These are phyloP conservation scores for Zostera marina DNA, from an alignment of 116 monocot genomes.

Conservation along the genomic window DNA sequence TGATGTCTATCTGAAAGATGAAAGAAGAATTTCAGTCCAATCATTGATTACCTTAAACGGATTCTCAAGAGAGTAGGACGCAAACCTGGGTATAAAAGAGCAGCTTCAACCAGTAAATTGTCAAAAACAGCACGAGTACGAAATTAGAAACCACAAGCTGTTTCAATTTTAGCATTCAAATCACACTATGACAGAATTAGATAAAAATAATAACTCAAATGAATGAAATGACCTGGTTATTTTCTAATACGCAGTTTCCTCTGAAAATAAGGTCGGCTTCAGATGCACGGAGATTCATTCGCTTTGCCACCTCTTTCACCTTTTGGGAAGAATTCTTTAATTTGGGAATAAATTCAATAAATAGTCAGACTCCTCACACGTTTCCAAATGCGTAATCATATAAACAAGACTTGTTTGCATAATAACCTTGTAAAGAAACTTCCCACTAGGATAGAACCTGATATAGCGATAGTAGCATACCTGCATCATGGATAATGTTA, in stretches of 20 bases:
- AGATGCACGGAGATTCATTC: conserved; percentile 63
- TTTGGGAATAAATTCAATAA: neutral
- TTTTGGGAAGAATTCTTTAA: conserved; percentile 68
- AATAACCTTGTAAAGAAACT: conserved; percentile 80
- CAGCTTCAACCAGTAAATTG: conserved; percentile 38
- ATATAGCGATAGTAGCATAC: conserved; percentile 87
- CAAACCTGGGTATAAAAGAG: conserved; percentile 50
- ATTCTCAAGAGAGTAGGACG: conserved; percentile 60
- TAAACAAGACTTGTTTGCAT: neutral
- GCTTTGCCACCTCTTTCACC: conserved; percentile 67
- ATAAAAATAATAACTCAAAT: neutral
- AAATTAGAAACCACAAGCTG: neutral
- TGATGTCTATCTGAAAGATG: neutral
- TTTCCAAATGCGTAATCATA: neutral
- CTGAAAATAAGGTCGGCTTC: conserved; percentile 53
- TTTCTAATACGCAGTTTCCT: conserved; percentile 43
- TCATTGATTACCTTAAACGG: conserved; percentile 37
- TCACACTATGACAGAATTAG: too few species aligned
- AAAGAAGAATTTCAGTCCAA: too few species aligned
- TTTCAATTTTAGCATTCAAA: too few species aligned
- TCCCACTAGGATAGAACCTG: conserved; percentile 72
- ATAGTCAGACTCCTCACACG: neutral
- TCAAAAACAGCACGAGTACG: neutral
- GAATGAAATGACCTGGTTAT: conserved; percentile 31
- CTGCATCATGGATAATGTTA: conserved; percentile 10